Conservation (phyloP, 2,329 filamentous ascomycete species). For the Fusarium graminum region DNA sequence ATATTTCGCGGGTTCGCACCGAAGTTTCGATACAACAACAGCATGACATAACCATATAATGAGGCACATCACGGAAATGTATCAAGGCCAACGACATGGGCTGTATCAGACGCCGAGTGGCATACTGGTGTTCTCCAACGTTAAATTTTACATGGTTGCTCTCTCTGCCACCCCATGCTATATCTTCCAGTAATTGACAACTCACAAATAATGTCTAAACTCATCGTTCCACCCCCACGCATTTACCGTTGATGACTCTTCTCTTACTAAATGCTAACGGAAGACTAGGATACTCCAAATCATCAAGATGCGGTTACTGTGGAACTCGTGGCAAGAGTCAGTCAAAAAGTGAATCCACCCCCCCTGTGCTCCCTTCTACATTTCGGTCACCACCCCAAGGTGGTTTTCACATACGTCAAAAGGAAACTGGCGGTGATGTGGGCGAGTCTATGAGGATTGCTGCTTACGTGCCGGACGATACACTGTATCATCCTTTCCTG, state of each 20-base stretch:
- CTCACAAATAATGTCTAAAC: constrained; percentile 23
- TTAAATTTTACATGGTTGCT: constrained; percentile 8
- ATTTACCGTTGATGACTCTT: constrained; percentile 21
- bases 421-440: constrained; percentile 3
- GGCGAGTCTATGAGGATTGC: constrained; percentile 22
- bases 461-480: constrained; percentile 12
- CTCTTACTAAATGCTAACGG: constrained; percentile 36
- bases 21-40: neutral
- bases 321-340: constrained; percentile 62
- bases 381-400: constrained; percentile 1
- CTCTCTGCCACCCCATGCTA: constrained; percentile 28
- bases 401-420: constrained; percentile 17
- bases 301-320: constrained; percentile 67
- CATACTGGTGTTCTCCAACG: neutral
- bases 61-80: constrained; percentile 1
- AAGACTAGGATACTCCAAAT: constrained; percentile 63
- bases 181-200: constrained; percentile 19
- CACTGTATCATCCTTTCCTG: neutral
- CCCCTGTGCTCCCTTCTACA: constrained; percentile 16
- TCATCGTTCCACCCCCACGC: constrained; percentile 44
- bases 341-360: constrained; percentile 59
- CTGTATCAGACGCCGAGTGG: constrained; percentile 9
- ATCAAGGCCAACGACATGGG: neutral
- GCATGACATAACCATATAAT: constrained; percentile 12
- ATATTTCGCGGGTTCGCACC: neutral